Conservation (phyloP, 768 basidiomycete genomes). For the Suillus spraguei region DNA sequence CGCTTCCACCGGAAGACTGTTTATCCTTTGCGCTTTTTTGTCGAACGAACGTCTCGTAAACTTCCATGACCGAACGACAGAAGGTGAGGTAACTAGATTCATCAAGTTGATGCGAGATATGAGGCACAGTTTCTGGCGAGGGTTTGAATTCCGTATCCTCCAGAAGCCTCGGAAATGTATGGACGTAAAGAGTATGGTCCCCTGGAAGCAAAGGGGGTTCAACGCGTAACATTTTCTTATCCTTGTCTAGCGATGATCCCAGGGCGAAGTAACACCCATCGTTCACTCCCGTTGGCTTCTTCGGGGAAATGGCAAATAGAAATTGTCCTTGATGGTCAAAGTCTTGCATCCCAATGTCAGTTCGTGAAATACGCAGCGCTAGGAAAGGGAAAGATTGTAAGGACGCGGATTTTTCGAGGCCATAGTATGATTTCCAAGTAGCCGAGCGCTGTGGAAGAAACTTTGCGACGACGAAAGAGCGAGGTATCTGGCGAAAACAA, state of each 20-base stretch:
- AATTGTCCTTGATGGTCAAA: background rate
- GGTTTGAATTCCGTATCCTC: background rate
- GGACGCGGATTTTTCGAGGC: background rate
- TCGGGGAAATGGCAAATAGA: background rate
- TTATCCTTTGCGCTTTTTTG: background rate
- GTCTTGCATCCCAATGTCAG: background rate
- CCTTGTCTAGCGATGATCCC: background rate
- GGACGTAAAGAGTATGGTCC: slow-evolving; percentile 1
- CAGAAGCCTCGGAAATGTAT: slow-evolving; percentile 7
- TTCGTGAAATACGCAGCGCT: slow-evolving; percentile 6
- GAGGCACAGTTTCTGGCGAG: background rate
- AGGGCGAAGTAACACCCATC: slow-evolving; percentile 3
- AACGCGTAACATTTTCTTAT: background rate
- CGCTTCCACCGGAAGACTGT: slow-evolving; percentile 2
- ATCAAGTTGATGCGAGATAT: background rate
- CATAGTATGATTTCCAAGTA: slow-evolving; percentile 6
- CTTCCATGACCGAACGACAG: slow-evolving; percentile 8
- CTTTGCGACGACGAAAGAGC: slow-evolving; percentile 8
- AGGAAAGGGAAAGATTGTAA: slow-evolving; percentile 7
- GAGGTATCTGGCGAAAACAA: background rate
- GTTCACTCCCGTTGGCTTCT: background rate
- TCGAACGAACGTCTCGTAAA: background rate
- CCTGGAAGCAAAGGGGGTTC: background rate
- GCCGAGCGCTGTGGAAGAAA: slow-evolving; percentile 7
- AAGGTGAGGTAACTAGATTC: slow-evolving; percentile 4